phyloP scores from a whole-genome alignment of 306 rosid species.

The Pyrus bretschneideri region DNA sequence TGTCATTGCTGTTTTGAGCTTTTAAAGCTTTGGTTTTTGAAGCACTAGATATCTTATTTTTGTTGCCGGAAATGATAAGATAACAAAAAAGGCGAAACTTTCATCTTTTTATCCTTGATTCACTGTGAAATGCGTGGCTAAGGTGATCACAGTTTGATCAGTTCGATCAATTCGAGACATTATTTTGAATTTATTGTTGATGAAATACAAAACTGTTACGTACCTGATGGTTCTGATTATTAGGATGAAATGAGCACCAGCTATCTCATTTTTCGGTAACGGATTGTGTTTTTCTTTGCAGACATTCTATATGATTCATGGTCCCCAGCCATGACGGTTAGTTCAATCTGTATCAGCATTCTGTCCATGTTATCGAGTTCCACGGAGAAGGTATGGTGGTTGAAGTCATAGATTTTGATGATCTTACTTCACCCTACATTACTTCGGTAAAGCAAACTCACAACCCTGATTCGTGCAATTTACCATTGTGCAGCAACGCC shows the following conservation, averaged over 20 bases:
- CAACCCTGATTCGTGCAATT: background rate
- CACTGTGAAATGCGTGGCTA: background rate
- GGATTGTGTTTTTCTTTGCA: background rate
- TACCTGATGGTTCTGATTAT: background rate
- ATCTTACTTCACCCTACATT: background rate
- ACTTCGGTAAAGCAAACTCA: background rate
- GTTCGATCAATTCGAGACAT: background rate
- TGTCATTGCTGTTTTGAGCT: background rate
- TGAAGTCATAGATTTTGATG: background rate
- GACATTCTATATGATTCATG: conserved; percentile 42
- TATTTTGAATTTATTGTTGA: background rate
- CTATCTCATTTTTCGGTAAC: background rate
- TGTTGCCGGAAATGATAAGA: background rate
- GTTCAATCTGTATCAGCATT: conserved; percentile 37
- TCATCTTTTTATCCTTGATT: background rate
- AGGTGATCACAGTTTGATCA: background rate
- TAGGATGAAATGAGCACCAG: background rate
- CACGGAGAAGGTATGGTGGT: conserved; percentile 27
- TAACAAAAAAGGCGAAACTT: background rate
- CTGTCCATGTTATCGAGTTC: conserved; percentile 41
- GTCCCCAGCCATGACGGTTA: conserved; percentile 40
- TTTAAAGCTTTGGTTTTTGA: background rate
- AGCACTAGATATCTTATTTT: background rate
- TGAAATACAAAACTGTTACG: no score
- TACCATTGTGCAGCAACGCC: conserved; percentile 29